These are phyloP conservation scores for Sarocladium strictum DNA, from an alignment of 2,329 filamentous ascomycete genomes.

Conservation along the genomic window DNA sequence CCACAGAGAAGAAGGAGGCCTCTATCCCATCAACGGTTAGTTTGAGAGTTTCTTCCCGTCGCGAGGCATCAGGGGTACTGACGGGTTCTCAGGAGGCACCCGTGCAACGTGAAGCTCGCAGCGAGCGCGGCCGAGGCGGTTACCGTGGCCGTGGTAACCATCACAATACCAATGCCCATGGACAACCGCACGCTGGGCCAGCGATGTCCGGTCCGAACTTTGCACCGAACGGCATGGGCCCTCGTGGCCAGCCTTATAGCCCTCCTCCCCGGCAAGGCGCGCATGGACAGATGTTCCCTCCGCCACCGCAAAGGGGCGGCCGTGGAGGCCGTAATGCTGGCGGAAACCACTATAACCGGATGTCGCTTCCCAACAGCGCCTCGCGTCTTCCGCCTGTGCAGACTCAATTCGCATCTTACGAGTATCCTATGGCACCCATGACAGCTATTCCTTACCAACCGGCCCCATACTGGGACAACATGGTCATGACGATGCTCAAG, in stretches of 20 bases:
- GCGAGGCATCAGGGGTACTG: background rate
- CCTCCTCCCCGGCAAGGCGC: constrained; percentile 36
- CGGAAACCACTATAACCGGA: constrained; percentile 29
- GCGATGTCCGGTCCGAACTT: constrained; percentile 21
- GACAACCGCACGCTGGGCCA: constrained; percentile 18
- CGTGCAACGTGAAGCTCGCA: constrained; percentile 16
- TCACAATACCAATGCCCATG: constrained; percentile 27
- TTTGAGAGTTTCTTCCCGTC: constrained; percentile 12
- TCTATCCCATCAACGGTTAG: constrained; percentile 32
- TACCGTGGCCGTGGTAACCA: constrained; percentile 42
- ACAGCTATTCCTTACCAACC: constrained; percentile 26
- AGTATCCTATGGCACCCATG: constrained; percentile 36
- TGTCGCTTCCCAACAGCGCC: constrained; percentile 32
- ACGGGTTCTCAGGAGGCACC: background rate
- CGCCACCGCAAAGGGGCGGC: constrained; percentile 28
- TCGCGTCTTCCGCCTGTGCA: constrained; percentile 31
- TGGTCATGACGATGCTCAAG: constrained; percentile 35
- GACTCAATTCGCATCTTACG: constrained; percentile 28
- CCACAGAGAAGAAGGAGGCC: constrained; percentile 36
- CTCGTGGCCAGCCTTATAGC: constrained; percentile 34
- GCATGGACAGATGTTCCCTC: constrained; percentile 28
- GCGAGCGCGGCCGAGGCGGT: constrained; percentile 36
- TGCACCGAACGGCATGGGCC: constrained; percentile 25
- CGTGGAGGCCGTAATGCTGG: constrained; percentile 25
- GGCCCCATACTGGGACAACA: constrained; percentile 48